Base-by-base conservation (phyloP, 352 stramenopile genomes). In the Albugo candida region DNA sequence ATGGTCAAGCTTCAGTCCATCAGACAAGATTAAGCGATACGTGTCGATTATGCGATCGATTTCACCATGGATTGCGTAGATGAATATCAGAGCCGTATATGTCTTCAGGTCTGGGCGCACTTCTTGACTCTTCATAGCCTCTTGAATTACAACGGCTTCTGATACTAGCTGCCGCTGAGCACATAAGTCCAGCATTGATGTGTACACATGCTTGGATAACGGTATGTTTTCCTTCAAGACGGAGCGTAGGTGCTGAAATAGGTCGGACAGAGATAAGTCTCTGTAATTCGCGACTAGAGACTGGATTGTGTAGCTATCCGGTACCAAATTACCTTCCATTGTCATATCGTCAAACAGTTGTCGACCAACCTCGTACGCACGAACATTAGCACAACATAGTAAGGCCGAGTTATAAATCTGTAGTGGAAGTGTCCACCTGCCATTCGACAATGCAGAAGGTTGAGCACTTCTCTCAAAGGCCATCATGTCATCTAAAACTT, bases 321-420 rank as follows among this genome's bases (percentile, higher is more conserved):
- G 74, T 18, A 49, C 36, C 11, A 87, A 48, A 40, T 60, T 65
- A 21, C 69, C 65, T 38, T 78, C 76, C 45, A 54, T 52, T n/a
- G 74, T 24, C 56, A 87, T 63, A n/a, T 61, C 62, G 13, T 60
- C 56, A 45, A 87, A 87, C 10, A 84, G 56, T 16, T 81, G 65
- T 36, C 70, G 67, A 16, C 67, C 74, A 48, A 60, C 52, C 1
- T 81, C 69, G 17, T 60, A 65, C 39, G 40, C 51, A 44, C 65
- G 62, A 11, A 64, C 68, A 11, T 59, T 63, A 13, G 71, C 67
- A 51, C 79, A 75, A 51, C 71, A 83, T 13, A 70, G 69, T 13
- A 87, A 54, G 17, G 74, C 74, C 46, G 83, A 71, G 49, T 87
- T 87, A 56, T 84, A 87, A 55, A 83, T 72, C 53, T 72, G 58